These are phyloP conservation scores for Calonectria honghensis DNA, from an alignment of 2,329 filamentous ascomycete genomes.

Conservation along the genomic window DNA sequence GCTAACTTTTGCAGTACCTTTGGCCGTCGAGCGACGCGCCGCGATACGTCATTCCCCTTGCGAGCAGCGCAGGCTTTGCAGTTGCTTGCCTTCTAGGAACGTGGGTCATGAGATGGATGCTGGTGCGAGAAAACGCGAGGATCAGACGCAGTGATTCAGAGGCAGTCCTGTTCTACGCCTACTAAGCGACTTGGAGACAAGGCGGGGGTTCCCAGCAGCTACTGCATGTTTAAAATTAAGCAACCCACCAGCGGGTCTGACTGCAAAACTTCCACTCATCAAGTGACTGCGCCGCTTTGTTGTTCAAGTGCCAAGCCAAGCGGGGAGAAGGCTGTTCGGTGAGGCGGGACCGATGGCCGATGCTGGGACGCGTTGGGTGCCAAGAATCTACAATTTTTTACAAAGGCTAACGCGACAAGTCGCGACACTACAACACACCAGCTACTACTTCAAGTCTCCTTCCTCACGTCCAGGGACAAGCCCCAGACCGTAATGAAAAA, in stretches of 20 bases:
- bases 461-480: constrained; percentile 28
- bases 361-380: background rate
- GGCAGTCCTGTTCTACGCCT: constrained; percentile 50
- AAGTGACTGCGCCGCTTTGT: background rate
- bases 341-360: background rate
- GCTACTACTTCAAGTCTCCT: background rate
- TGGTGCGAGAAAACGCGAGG: constrained; percentile 54
- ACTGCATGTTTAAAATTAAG: background rate
- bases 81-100: constrained; percentile 42
- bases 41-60: background rate
- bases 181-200: constrained; percentile 29
- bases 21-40: constrained; percentile 21
- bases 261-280: background rate
- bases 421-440: background rate
- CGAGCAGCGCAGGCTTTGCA: constrained; percentile 11
- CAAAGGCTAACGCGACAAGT: too few species aligned
- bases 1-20: constrained; percentile 11
- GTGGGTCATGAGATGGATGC: constrained; percentile 54
- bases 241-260: background rate
- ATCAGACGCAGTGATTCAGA: constrained; percentile 52
- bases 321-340: background rate
- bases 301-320: background rate
- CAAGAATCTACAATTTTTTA: background rate
- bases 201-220: background rate
- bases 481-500: constrained; percentile 29